Conservation (phyloP, 371 early-diverging fungal genomes). For the Chytridiales sp. region DNA sequence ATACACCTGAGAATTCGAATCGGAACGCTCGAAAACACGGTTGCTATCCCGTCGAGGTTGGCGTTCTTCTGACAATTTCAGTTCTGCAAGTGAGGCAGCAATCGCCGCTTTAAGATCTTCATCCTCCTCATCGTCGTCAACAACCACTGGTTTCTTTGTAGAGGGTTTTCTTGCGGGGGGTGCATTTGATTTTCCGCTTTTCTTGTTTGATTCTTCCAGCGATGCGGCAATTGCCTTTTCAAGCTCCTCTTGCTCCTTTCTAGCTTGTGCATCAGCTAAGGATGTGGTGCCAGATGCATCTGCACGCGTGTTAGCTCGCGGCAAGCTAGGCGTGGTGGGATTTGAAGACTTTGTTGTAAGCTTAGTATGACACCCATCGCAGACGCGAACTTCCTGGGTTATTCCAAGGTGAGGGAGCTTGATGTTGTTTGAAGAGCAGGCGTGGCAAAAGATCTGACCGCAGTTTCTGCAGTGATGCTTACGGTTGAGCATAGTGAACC, state of each 20-base stretch:
- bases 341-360: conserved; percentile 24
- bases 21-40: neutral
- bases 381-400: conserved; percentile 86
- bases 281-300: conserved; percentile 8
- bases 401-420: conserved; percentile 85
- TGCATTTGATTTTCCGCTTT: conserved; percentile 11
- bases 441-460: conserved; percentile 87
- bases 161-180: conserved; percentile 18
- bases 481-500: conserved; percentile 88
- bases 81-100: conserved; percentile 83
- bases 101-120: conserved; percentile 89
- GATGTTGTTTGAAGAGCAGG: conserved; percentile 82
- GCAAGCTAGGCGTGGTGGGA: neutral
- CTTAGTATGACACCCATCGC: conserved; percentile 75
- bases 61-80: conserved; percentile 22
- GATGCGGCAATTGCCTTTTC: conserved; percentile 85
- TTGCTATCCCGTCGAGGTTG: conserved; percentile 1
- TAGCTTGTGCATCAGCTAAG: neutral
- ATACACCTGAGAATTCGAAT: neutral
- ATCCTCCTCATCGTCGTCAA: conserved; percentile 70
- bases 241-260: conserved; percentile 79
- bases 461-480: conserved; percentile 98
- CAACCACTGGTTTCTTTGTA: conserved; percentile 6
- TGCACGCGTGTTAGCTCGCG: neutral
- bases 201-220: conserved; percentile 68